Evolutionary conservation across 768 basidiomycete species (phyloP).

Genomic region (Pisolithus marmoratus): DNA sequence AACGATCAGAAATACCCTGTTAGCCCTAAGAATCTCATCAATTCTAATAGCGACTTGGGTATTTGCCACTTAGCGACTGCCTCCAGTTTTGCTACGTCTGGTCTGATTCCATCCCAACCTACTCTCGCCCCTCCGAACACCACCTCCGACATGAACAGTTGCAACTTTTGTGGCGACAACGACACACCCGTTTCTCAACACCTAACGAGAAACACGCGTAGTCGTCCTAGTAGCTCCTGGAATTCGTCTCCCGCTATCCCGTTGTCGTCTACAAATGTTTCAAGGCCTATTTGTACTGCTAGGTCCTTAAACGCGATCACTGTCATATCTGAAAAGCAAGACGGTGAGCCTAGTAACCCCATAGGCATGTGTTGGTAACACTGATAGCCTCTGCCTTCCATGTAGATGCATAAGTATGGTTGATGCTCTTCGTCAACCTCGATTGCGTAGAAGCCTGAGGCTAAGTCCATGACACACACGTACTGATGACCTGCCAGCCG

Average conservation of each 20-base stretch:
- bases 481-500: slow-evolving; percentile 34
- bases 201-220: slow-evolving; percentile 19
- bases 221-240: slow-evolving; percentile 17
- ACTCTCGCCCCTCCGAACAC: not conserved
- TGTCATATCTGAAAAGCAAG: slow-evolving; percentile 27
- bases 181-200: not conserved
- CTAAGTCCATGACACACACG: slow-evolving; percentile 32
- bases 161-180: not conserved
- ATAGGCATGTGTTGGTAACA: slow-evolving; percentile 34
- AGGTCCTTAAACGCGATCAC: slow-evolving; percentile 22
- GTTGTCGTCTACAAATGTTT: slow-evolving; percentile 38
- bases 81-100: too few relatives aligned
- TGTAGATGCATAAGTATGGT: slow-evolving; percentile 31
- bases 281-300: slow-evolving; percentile 16
- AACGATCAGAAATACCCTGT: too few relatives aligned
- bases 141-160: slow-evolving; percentile 5
- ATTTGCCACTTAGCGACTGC: too few relatives aligned
- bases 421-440: slow-evolving; percentile 7
- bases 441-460: slow-evolving; percentile 30
- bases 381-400: slow-evolving; percentile 34
- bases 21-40: too few relatives aligned
- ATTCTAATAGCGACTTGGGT: too few relatives aligned
- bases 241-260: slow-evolving; percentile 29
- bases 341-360: slow-evolving; percentile 35
- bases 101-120: too few relatives aligned